Conservation (phyloP, 2,329 filamentous ascomycete species). For the Ambrosiella xylebori region DNA sequence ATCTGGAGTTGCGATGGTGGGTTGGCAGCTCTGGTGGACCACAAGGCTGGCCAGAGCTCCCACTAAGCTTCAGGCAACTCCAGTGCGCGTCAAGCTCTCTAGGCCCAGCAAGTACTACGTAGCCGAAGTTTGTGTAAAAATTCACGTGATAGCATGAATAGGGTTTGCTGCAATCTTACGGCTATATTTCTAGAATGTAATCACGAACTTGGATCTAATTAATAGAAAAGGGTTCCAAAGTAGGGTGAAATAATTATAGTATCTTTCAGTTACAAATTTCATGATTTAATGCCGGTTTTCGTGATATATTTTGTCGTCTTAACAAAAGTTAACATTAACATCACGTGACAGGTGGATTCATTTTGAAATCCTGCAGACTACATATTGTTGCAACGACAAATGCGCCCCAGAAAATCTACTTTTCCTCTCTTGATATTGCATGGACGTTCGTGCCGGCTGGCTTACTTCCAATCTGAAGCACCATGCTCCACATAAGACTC, state of each 20-base stretch:
- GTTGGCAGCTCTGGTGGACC: slow-evolving; percentile 7
- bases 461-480: not conserved
- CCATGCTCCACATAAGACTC: not conserved
- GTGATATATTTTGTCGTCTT: not conserved
- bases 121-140: not conserved
- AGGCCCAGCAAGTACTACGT: not conserved
- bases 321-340: not conserved
- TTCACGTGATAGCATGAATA: not conserved
- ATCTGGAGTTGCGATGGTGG: slow-evolving; percentile 3
- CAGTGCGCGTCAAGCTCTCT: slow-evolving; percentile 13
- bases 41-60: slow-evolving; percentile 12
- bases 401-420: not conserved
- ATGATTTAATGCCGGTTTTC: no score
- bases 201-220: no score
- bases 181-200: no score
- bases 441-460: not conserved
- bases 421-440: not conserved
- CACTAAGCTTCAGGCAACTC: slow-evolving; percentile 14
- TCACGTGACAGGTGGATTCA: not conserved
- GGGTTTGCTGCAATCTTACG: not conserved
- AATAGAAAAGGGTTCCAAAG: no score
- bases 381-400: not conserved
- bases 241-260: no score
- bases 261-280: no score
- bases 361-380: not conserved